These are phyloP conservation scores for Globisporangium splendens DNA, from an alignment of 352 stramenopile genomes.

Conservation along the genomic window DNA sequence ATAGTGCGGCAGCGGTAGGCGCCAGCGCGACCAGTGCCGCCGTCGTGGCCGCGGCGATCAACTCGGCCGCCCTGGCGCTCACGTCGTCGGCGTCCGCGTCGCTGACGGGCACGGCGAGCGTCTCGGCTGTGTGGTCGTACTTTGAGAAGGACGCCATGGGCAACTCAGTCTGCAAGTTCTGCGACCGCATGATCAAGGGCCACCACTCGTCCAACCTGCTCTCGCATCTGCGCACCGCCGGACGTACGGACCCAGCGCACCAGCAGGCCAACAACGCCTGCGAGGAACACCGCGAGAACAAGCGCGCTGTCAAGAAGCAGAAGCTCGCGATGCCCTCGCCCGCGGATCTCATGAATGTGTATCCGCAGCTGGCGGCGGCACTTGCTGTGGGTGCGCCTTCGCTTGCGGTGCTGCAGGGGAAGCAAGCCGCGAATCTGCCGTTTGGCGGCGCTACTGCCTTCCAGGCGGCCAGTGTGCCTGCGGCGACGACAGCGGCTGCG, in stretches of 20 bases:
- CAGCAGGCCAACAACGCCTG: constrained; percentile 73
- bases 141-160: constrained; percentile 73
- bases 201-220: constrained; percentile 83
- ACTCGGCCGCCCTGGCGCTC: constrained; percentile 2
- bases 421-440: background rate
- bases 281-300: constrained; percentile 77
- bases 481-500: background rate
- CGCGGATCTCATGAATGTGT: constrained; percentile 46
- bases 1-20: background rate
- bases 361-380: constrained; percentile 29
- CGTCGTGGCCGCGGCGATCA: constrained; percentile 3
- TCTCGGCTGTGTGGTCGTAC: constrained; percentile 82
- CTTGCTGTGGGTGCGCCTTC: constrained; percentile 13
- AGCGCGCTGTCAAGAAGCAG: constrained; percentile 73
- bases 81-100: constrained; percentile 4
- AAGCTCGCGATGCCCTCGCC: constrained; percentile 46
- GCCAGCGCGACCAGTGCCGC: constrained; percentile 1
- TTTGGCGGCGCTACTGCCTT: background rate
- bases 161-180: constrained; percentile 86
- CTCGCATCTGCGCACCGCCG: constrained; percentile 71
- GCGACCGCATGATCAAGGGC: constrained; percentile 79
- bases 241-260: constrained; percentile 62
- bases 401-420: background rate
- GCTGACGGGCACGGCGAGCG: constrained; percentile 43
- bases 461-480: background rate